Base-by-base conservation (phyloP, 768 basidiomycete species). In the Tubosaeta brunneosetosa region DNA sequence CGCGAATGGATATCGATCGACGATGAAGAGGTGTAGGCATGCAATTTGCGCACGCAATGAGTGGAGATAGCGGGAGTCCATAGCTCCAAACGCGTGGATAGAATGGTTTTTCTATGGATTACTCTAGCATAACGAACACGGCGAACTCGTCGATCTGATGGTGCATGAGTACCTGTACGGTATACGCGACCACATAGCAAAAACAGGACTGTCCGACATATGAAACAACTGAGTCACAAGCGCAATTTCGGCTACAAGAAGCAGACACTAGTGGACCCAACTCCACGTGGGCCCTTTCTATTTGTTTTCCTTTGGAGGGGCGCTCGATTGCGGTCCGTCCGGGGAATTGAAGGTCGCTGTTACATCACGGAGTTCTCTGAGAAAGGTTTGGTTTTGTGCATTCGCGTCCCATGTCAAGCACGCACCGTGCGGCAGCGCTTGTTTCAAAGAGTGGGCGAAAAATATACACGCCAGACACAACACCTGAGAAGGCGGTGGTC, bases 401-500 rank as follows among this genome's bases (percentile, higher is more conserved):
- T 33, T 6, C 13, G 7, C 19, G 12, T 12, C 25, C 32, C 27
- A 3, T 32, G 25, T 34, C 25, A 41, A 43, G 11, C 16, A 29
- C 60, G 47, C 52, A 69, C 68, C 44, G 44, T 36, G 40, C 44
- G 27, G 53, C 44, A 42, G 25, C 22, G 6, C 37, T 53, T 31
- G 49, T 46, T 38, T 69, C 66, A 10, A 77, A 53, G 17, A 72
- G 40, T 26, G 84, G 84, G 59, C 78, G 76, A 70, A 86, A 86
- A 48, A 86, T 81, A 63, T 86, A 86, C 19, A 84, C 63, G 9
- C 85, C 85, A 12, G 85, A 85, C 26, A 74, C 57, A 47, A 84
- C 65, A 29, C 85, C 85, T 86, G 55, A 13, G 46, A 53, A 17
- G 42, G 29, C 47, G 42, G 19, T 13, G 25, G 10, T 33, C 10